Evolutionary conservation across 139 green algal species (phyloP).

Genomic region (Chlorella sp.): DNA sequence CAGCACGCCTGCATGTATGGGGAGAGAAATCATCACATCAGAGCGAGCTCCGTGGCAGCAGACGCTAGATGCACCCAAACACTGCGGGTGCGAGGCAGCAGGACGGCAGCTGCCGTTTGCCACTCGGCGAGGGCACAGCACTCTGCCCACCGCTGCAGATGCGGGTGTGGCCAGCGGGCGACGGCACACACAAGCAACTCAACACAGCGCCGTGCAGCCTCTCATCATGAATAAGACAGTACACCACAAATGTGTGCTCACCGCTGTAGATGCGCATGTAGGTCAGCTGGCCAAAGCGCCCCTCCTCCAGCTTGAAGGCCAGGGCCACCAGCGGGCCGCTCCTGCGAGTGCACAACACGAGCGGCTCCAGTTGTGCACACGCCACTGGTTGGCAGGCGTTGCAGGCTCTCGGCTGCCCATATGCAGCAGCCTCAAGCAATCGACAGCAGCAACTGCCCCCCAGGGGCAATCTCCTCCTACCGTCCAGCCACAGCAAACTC

Average conservation of each 20-base stretch:
- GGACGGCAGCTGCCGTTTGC: not conserved
- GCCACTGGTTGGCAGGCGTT: conserved; percentile 5
- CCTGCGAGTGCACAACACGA: conserved; percentile 8
- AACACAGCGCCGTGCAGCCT: not conserved
- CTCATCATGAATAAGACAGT: not conserved
- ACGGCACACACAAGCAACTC: not conserved
- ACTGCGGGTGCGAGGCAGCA: not conserved
- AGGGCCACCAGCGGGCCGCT: conserved; percentile 73
- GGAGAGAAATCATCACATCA: not conserved
- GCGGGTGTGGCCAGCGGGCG: not conserved
- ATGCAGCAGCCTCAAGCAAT: not conserved
- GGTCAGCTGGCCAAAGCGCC: conserved; percentile 97
- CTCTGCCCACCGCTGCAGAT: not conserved
- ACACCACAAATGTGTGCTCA: not conserved
- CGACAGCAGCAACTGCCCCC: not conserved
- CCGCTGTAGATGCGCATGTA: conserved; percentile 97
- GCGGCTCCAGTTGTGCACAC: not conserved
- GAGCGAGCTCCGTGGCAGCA: no score
- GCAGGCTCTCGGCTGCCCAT: conserved; percentile 5
- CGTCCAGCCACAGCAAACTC: no score
- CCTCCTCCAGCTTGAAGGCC: conserved; percentile 99
- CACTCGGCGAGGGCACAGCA: no score
- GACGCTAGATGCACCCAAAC: no score
- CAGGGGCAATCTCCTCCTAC: no score
- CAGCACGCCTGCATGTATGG: conserved; percentile 56